phyloP scores from a whole-genome alignment of 352 stramenopile species.

The Pythium apleroticum region DNA sequence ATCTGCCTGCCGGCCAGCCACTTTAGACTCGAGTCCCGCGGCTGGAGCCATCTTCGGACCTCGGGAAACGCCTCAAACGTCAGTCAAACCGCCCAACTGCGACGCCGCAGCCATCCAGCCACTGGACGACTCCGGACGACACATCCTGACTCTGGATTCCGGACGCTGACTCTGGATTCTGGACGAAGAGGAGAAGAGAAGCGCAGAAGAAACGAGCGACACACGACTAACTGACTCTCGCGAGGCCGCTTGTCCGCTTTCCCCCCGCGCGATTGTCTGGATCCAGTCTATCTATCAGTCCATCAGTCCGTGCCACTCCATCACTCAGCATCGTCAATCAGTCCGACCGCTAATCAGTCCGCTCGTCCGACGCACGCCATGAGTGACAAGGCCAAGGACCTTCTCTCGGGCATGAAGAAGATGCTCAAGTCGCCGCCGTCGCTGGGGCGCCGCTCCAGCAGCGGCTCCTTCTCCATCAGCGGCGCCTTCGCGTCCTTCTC shows the following conservation, averaged over 20 bases:
- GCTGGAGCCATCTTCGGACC: slow-evolving; percentile 3
- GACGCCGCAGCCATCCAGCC: slow-evolving; percentile 3
- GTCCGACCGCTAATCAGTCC: not conserved
- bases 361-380: slow-evolving; percentile 27
- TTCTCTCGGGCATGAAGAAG: slow-evolving; percentile 82
- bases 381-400: slow-evolving; percentile 75
- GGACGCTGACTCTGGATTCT: slow-evolving; percentile 1
- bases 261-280: not conserved
- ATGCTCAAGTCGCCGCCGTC: slow-evolving; percentile 58
- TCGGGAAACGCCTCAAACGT: slow-evolving; percentile 2
- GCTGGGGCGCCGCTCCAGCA: slow-evolving; percentile 35
- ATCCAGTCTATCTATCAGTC: slow-evolving; percentile 3
- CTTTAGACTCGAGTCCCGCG: slow-evolving; percentile 1
- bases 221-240: not conserved
- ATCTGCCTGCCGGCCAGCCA: slow-evolving; percentile 1
- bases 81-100: not conserved
- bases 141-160: not conserved
- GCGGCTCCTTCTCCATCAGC: slow-evolving; percentile 49
- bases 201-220: not conserved
- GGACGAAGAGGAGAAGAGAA: slow-evolving; percentile 1
- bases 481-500: slow-evolving; percentile 25
- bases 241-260: slow-evolving; percentile 3
- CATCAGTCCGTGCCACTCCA: not conserved
- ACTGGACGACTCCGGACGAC: not conserved
- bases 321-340: not conserved